phyloP scores from a whole-genome alignment of 768 basidiomycete species.

The Steccherinum ochraceum region DNA sequence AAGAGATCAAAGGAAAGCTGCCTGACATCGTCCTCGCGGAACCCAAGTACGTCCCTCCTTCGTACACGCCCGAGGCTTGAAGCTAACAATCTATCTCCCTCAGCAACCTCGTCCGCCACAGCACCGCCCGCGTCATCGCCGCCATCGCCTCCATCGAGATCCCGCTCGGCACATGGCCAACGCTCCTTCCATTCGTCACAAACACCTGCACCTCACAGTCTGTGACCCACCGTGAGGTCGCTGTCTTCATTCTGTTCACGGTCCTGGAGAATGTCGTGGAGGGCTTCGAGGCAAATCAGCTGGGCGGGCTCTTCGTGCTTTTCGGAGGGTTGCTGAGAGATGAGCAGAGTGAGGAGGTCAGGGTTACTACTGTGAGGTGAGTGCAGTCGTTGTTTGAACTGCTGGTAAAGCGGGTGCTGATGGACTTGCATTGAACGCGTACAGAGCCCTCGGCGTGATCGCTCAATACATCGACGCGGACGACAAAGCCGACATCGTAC shows the following conservation, averaged over 20 bases:
- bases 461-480: constrained; percentile 88
- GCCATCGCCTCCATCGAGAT: constrained; percentile 90
- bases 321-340: constrained; percentile 71
- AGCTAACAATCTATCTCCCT: constrained; percentile 8
- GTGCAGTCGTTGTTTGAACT: constrained; percentile 10
- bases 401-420: too few relatives aligned
- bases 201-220: constrained; percentile 63
- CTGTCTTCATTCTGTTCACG: constrained; percentile 83
- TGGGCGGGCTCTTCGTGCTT: constrained; percentile 70
- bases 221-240: constrained; percentile 83
- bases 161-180: constrained; percentile 70
- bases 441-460: constrained; percentile 81
- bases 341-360: constrained; percentile 82
- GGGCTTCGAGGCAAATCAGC: constrained; percentile 75
- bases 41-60: constrained; percentile 49
- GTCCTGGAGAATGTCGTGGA: constrained; percentile 90
- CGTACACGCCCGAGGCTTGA: too few relatives aligned
- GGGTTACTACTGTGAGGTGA: constrained; percentile 82
- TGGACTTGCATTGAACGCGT: too few relatives aligned
- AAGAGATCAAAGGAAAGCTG: constrained; percentile 79
- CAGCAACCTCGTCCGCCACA: constrained; percentile 89
- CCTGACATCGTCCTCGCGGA: constrained; percentile 76
- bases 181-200: constrained; percentile 84
- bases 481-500: constrained; percentile 81
- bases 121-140: constrained; percentile 87